Percentiles rank a stretch among this genome's conserved stretches.
Conservation (phyloP, 2,329 filamentous ascomycete genomes). For the Diaporthe destruens region DNA sequence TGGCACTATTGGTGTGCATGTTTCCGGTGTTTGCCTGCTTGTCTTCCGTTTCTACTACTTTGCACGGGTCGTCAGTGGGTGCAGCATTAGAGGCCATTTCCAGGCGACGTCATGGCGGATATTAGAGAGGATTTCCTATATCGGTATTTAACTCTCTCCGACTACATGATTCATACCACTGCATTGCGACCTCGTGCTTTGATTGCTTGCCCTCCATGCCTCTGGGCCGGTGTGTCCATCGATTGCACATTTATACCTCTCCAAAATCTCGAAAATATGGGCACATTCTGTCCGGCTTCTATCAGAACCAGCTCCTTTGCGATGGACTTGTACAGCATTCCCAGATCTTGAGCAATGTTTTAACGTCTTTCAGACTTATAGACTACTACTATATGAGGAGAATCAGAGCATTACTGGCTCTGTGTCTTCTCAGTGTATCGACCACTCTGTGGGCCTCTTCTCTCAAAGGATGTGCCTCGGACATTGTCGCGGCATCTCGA, state of each 20-base stretch:
- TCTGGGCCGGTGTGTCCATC: not conserved
- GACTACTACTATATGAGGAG: no score
- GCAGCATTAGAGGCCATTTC: slow-evolving; percentile 34
- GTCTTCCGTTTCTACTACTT: no score
- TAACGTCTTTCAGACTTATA: not conserved
- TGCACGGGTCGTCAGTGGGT: not conserved
- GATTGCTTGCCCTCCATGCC: not conserved
- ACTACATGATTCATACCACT: slow-evolving; percentile 1
- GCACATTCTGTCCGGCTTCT: not conserved
- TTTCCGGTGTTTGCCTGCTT: slow-evolving; percentile 2
- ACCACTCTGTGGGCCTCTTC: no score
- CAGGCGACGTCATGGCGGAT: slow-evolving; percentile 11
- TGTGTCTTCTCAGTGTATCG: no score
- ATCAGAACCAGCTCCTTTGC: not conserved
- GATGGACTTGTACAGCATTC: not conserved
- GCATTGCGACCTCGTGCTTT: not conserved
- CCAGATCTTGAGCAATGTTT: not conserved
- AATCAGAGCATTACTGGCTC: no score
- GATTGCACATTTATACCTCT: not conserved
- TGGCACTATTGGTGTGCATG: not conserved
- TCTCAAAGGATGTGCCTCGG: no score
- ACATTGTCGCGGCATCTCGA: not conserved
- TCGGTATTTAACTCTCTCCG: slow-evolving; percentile 25
- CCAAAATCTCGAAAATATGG: no score
- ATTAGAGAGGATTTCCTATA: slow-evolving; percentile 31